Conservation (phyloP, 164 flowering plant genomes). For the Stephania japonica region DNA sequence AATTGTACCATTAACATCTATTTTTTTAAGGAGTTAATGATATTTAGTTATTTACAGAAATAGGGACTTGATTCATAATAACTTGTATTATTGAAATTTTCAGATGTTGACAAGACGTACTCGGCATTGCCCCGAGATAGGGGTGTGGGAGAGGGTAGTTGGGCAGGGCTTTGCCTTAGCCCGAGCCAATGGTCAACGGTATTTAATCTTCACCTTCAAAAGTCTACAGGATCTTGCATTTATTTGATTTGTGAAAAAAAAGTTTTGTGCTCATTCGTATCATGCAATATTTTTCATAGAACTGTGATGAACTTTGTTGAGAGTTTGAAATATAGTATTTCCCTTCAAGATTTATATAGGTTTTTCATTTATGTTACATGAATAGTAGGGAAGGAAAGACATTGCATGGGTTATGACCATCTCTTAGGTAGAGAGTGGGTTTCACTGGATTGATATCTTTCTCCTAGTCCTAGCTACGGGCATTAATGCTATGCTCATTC, state of each 20-base stretch:
- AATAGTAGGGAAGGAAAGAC: too few relatives aligned
- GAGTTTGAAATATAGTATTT: too few relatives aligned
- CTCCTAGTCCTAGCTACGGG: too few relatives aligned
- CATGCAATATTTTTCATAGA: neutral
- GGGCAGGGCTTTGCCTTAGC: constrained; percentile 83
- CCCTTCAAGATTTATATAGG: too few relatives aligned
- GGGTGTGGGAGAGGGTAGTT: constrained; percentile 85
- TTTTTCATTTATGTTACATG: too few relatives aligned
- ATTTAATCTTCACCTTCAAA: constrained; percentile 13
- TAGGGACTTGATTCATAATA: neutral
- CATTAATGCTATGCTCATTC: too few relatives aligned
- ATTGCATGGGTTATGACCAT: too few relatives aligned
- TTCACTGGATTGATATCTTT: too few relatives aligned
- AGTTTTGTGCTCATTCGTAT: neutral
- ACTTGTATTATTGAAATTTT: constrained; percentile 14
- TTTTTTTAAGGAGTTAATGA: neutral
- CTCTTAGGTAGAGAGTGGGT: too few relatives aligned
- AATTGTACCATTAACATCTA: too few relatives aligned
- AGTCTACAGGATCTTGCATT: neutral
- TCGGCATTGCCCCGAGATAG: constrained; percentile 60
- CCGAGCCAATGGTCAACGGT: constrained; percentile 75
- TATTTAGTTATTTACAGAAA: too few relatives aligned
- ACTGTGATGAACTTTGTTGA: neutral
- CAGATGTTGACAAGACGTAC: constrained; percentile 62
- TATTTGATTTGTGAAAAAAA: neutral